A percentile compares a stretch with the other conserved stretches of the same genome.
phyloP scores from a whole-genome alignment of 2,329 filamentous ascomycete species.

The Colletotrichum lindemuthianum region DNA sequence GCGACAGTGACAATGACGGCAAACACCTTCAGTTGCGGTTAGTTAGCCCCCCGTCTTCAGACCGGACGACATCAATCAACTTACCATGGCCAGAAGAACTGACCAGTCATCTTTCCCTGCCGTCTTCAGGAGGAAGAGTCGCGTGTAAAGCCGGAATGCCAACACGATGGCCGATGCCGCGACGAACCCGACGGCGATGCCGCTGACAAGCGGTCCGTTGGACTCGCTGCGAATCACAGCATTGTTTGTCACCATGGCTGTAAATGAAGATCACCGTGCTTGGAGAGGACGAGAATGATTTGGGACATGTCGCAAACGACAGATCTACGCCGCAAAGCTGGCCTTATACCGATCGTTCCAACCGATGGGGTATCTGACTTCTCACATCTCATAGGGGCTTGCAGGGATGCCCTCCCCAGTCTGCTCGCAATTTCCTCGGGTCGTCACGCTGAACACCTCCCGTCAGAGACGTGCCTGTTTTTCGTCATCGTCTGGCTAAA shows the following conservation, averaged over 20 bases:
- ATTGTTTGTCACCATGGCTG: background rate
- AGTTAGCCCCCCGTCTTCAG: background rate
- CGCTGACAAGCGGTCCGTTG: slow-evolving; percentile 37
- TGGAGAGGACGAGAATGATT: too few relatives aligned
- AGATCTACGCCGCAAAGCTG: too few relatives aligned
- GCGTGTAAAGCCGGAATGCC: slow-evolving; percentile 39
- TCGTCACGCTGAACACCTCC: too few relatives aligned
- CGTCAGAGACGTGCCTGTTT: too few relatives aligned
- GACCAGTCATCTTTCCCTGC: slow-evolving; percentile 44
- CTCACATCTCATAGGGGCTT: too few relatives aligned
- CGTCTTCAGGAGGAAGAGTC: slow-evolving; percentile 38
- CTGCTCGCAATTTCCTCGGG: too few relatives aligned
- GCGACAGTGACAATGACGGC: slow-evolving; percentile 34
- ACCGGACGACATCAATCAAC: background rate
- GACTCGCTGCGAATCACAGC: slow-evolving; percentile 36
- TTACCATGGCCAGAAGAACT: slow-evolving; percentile 39
- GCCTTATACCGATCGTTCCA: too few relatives aligned
- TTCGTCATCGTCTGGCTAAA: too few relatives aligned
- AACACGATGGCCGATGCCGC: slow-evolving; percentile 32
- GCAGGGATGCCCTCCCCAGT: too few relatives aligned
- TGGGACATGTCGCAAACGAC: too few relatives aligned
- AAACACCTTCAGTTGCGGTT: slow-evolving; percentile 34
- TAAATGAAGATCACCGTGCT: too few relatives aligned
- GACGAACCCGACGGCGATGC: slow-evolving; percentile 39
- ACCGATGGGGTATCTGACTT: too few relatives aligned